phyloP scores from a whole-genome alignment of 345 rosid species.

The Cardamine occulta region DNA sequence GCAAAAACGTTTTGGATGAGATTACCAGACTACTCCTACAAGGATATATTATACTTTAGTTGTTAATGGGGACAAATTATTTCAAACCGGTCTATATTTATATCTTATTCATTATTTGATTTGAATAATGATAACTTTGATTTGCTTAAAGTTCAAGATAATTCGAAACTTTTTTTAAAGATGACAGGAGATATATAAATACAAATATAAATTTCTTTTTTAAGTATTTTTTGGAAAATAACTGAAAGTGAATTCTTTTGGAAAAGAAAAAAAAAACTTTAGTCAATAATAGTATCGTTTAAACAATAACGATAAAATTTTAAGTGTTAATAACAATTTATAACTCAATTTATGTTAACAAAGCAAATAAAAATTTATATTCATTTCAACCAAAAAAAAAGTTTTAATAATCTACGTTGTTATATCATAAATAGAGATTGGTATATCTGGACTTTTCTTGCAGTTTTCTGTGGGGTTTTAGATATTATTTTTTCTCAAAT shows the following conservation, averaged over 20 bases:
- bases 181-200: not conserved
- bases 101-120: not conserved
- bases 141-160: not conserved
- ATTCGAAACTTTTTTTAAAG: not conserved
- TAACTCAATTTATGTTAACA: not conserved
- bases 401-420: not conserved
- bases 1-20: conserved; percentile 25
- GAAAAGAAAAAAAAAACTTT: not conserved
- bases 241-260: not conserved
- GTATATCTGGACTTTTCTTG: not conserved
- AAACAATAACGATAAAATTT: not conserved
- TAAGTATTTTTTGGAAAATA: not conserved
- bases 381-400: not conserved
- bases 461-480: not conserved
- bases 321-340: not conserved
- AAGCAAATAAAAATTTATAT: not conserved
- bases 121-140: not conserved
- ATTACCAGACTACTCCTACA: conserved; percentile 2
- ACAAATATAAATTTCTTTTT: not conserved
- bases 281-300: not conserved
- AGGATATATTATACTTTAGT: not conserved
- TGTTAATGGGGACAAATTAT: not conserved
- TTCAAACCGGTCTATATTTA: not conserved
- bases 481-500: not conserved
- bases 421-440: not conserved